Percentiles rank a stretch among this genome's conserved stretches.
Conservation (phyloP, 176 grass and related monocot species). For the Zizania latifolia region DNA sequence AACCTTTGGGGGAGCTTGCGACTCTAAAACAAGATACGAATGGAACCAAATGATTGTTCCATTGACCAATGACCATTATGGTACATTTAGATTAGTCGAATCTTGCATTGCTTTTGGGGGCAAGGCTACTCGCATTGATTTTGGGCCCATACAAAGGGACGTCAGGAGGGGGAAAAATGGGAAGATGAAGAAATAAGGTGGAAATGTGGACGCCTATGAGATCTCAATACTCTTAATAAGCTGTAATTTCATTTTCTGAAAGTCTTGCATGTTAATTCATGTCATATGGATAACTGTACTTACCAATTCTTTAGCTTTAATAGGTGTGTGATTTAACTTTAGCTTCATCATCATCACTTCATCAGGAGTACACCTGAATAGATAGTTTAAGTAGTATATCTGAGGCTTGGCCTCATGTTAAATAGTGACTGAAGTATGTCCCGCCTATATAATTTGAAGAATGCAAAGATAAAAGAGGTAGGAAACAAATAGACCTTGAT, state of each 20-base stretch:
- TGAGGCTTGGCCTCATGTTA: neutral
- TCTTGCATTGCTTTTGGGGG: neutral
- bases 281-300: neutral
- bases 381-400: neutral
- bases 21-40: neutral
- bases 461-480: neutral
- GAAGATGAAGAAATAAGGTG: no score
- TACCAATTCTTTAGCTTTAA: neutral
- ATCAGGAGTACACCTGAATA: neutral
- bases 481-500: neutral
- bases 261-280: neutral
- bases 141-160: no score
- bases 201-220: neutral
- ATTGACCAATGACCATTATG: neutral
- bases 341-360: neutral
- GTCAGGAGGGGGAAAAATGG: no score
- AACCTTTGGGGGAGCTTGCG: neutral
- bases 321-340: neutral
- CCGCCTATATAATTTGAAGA: neutral
- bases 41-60: neutral
- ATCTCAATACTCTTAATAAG: neutral
- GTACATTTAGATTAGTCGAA: neutral
- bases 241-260: slow-evolving; percentile 2
- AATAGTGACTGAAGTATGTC: neutral
- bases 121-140: neutral